phyloP scores from a whole-genome alignment of 495 filamentous ascomycete genomes.

The Podospora fimiseda region DNA sequence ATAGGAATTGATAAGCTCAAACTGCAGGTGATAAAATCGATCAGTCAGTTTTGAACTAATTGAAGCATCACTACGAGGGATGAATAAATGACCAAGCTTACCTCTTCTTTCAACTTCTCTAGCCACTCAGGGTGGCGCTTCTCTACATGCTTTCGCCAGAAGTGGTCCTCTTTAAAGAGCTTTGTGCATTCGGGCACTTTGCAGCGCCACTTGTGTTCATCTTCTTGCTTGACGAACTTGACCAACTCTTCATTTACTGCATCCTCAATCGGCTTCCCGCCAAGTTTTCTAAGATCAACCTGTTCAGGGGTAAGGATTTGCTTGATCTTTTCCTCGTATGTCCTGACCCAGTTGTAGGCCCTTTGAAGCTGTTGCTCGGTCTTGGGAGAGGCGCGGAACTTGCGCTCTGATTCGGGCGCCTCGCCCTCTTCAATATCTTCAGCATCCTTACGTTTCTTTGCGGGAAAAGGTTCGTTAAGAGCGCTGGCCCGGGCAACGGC shows the following conservation, averaged over 20 bases:
- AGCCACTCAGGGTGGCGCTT: conserved; percentile 92
- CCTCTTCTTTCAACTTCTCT: conserved; percentile 72
- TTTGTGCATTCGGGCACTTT: conserved; percentile 94
- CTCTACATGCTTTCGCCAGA: conserved; percentile 97
- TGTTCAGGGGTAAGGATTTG: conserved; percentile 86
- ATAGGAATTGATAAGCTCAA: conserved; percentile 85
- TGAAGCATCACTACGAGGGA: conserved; percentile 9
- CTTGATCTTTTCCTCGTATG: conserved; percentile 92
- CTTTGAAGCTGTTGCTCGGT: conserved; percentile 85
- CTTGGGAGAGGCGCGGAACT: conserved; percentile 62
- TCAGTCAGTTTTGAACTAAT: no score
- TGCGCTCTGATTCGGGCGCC: conserved; percentile 56
- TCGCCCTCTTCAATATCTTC: conserved; percentile 61
- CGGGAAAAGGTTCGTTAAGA: conserved; percentile 68
- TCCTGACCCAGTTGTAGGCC: conserved; percentile 99
- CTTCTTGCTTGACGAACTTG: conserved; percentile 92
- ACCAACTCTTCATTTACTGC: conserved; percentile 76
- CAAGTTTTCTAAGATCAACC: conserved; percentile 79
- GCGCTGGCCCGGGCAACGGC: conserved; percentile 80
- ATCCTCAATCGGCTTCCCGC: conserved; percentile 80
- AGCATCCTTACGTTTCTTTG: conserved; percentile 62
- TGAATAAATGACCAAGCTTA: conserved; percentile 47
- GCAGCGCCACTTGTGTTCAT: conserved; percentile 93
- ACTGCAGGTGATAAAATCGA: conserved; percentile 49
- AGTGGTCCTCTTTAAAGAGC: conserved; percentile 91